These are phyloP conservation scores for Vitis hybrid DNA, from an alignment of 177 flowering plant genomes.

Conservation along the genomic window DNA sequence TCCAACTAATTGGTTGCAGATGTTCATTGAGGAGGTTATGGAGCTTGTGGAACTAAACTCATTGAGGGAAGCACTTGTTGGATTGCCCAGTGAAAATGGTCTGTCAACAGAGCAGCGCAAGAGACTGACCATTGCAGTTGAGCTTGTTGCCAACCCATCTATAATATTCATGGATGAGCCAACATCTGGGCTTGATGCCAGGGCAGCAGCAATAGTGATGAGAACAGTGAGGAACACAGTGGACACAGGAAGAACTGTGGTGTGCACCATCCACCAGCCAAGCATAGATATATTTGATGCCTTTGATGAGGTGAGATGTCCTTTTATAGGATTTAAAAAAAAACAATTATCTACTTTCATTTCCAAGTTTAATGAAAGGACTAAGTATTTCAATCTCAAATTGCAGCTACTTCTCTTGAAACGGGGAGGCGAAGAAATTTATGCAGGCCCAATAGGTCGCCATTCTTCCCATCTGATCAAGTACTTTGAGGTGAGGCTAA, in stretches of 20 bases:
- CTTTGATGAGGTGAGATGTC: not conserved
- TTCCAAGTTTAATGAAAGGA: not conserved
- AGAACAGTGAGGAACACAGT: not conserved
- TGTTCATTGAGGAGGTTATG: slow-evolving; percentile 6
- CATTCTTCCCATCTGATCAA: slow-evolving; percentile 36
- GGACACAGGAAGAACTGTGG: too few species aligned
- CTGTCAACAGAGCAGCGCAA: not conserved
- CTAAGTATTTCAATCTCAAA: not conserved
- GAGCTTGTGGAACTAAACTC: slow-evolving; percentile 6
- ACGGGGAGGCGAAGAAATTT: slow-evolving; percentile 50
- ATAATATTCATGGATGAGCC: slow-evolving; percentile 6
- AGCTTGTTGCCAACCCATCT: slow-evolving; percentile 6
- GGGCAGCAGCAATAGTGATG: not conserved
- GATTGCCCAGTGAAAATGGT: not conserved
- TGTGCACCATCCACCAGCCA: too few species aligned
- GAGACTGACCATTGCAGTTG: too few species aligned
- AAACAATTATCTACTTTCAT: not conserved
- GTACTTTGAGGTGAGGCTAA: slow-evolving; percentile 29
- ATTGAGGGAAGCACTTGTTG: slow-evolving; percentile 3
- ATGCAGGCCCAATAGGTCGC: slow-evolving; percentile 47
- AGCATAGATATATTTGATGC: slow-evolving; percentile 5
- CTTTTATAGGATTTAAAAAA: not conserved
- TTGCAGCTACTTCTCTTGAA: slow-evolving; percentile 43
- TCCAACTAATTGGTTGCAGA: slow-evolving; percentile 2
- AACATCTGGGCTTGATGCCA: slow-evolving; percentile 4